phyloP scores from a whole-genome alignment of 1,284 basidiomycete species.

The Fistulina hepatica region DNA sequence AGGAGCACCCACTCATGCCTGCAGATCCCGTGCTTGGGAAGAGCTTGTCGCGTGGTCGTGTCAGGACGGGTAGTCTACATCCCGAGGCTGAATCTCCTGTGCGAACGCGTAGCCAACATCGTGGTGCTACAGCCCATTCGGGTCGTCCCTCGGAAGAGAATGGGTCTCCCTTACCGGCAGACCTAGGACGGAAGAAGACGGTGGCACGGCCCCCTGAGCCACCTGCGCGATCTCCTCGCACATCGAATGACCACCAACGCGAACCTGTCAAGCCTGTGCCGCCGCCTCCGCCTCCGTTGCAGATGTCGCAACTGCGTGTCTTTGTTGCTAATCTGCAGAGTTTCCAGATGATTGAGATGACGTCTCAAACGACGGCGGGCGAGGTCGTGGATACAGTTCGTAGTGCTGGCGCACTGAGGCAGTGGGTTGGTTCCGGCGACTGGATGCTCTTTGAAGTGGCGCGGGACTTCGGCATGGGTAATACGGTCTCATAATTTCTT shows the following conservation, averaged over 20 bases:
- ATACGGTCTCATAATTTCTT: slow-evolving; percentile 18
- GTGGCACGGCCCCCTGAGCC: neutral
- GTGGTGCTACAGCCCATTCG: too few species aligned
- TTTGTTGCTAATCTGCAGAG: slow-evolving; percentile 67
- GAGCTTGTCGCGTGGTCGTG: too few species aligned
- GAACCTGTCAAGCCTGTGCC: slow-evolving; percentile 23
- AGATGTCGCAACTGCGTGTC: slow-evolving; percentile 47
- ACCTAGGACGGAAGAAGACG: neutral
- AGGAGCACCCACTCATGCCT: neutral
- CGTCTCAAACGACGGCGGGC: slow-evolving; percentile 46
- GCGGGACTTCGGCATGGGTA: slow-evolving; percentile 80
- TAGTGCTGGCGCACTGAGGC: slow-evolving; percentile 46
- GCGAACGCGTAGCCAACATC: too few species aligned
- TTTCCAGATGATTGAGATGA: slow-evolving; percentile 60
- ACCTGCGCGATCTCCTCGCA: neutral
- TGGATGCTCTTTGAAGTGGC: slow-evolving; percentile 78
- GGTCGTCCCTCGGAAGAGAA: too few species aligned
- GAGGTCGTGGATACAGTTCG: slow-evolving; percentile 56
- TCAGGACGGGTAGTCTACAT: too few species aligned
- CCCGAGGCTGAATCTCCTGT: too few species aligned
- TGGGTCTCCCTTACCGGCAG: too few species aligned
- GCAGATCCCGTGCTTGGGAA: neutral
- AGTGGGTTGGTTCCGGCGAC: slow-evolving; percentile 42
- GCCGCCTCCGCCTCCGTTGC: slow-evolving; percentile 25
- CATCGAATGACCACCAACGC: too few species aligned